phyloP scores from a whole-genome alignment of 2,329 filamentous ascomycete genomes.

The Microsporum audouinii region DNA sequence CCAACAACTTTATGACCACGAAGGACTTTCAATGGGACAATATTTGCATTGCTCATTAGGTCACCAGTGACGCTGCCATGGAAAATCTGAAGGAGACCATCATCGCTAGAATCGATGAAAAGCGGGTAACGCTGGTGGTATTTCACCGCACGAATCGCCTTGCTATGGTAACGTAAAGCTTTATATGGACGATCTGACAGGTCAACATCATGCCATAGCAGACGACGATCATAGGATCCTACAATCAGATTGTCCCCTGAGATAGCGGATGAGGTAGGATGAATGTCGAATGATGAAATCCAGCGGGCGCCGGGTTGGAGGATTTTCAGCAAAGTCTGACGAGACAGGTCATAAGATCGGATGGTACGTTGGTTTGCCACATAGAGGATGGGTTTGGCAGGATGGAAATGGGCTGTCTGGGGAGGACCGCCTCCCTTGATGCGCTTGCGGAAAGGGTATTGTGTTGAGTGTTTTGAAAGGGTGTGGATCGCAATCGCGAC shows the following conservation, averaged over 20 bases:
- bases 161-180: slow-evolving; percentile 85
- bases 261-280: slow-evolving; percentile 79
- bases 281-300: slow-evolving; percentile 90
- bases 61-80: slow-evolving; percentile 92
- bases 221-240: slow-evolving; percentile 82
- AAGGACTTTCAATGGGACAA: slow-evolving; percentile 90
- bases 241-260: slow-evolving; percentile 87
- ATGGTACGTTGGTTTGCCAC: slow-evolving; percentile 91
- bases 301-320: slow-evolving; percentile 85
- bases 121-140: slow-evolving; percentile 75
- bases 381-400: slow-evolving; percentile 83
- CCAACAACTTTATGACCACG: slow-evolving; percentile 78
- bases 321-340: slow-evolving; percentile 83
- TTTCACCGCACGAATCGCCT: slow-evolving; percentile 79
- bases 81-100: slow-evolving; percentile 90
- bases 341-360: slow-evolving; percentile 84
- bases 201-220: slow-evolving; percentile 95
- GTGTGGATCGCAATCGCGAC: slow-evolving; percentile 84
- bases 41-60: slow-evolving; percentile 89
- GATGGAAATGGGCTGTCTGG: slow-evolving; percentile 90
- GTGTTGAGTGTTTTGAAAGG: slow-evolving; percentile 84
- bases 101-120: slow-evolving; percentile 90
- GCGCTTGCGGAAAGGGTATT: slow-evolving; percentile 74
- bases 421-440: slow-evolving; percentile 61
- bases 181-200: slow-evolving; percentile 85